Percentiles rank a stretch among this genome's conserved stretches.
Evolutionary conservation across 257 asterid species (phyloP).

Genomic region (Ehretia macrophylla): DNA sequence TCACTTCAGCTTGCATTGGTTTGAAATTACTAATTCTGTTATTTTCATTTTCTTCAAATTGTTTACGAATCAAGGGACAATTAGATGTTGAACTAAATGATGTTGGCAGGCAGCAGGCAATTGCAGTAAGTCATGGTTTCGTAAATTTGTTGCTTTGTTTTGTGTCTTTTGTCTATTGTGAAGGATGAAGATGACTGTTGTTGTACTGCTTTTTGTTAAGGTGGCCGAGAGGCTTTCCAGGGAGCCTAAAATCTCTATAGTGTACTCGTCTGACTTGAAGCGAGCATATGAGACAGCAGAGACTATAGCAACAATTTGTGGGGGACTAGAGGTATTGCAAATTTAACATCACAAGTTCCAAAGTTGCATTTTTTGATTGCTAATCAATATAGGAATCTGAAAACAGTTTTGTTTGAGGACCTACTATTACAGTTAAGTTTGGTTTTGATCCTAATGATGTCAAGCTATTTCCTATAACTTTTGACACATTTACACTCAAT

Average conservation of each 20-base stretch:
- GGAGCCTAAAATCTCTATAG: conserved; percentile 58
- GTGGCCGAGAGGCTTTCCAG: conserved; percentile 69
- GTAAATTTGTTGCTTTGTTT: not conserved
- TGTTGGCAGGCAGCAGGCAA: conserved; percentile 73
- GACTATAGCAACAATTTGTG: conserved; percentile 56
- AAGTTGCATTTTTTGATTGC: not conserved
- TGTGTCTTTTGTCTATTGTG: not conserved
- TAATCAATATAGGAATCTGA: no score
- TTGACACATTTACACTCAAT: no score
- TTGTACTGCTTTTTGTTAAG: conserved; percentile 26
- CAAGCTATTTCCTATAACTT: no score
- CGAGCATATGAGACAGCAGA: conserved; percentile 74
- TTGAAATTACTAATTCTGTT: not conserved
- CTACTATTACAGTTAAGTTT: no score
- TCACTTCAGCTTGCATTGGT: not conserved
- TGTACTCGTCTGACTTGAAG: conserved; percentile 77
- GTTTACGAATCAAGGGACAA: conserved; percentile 54
- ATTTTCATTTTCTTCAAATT: no score
- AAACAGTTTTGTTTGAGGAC: no score
- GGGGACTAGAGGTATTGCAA: conserved; percentile 64
- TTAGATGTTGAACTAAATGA: conserved; percentile 79
- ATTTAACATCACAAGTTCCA: conserved; percentile 27
- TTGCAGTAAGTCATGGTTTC: conserved; percentile 41
- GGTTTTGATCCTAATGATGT: no score
- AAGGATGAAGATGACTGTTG: not conserved